Evolutionary conservation across 2,329 filamentous ascomycete genomes (phyloP).

Genomic region (Juglanconis sp.): DNA sequence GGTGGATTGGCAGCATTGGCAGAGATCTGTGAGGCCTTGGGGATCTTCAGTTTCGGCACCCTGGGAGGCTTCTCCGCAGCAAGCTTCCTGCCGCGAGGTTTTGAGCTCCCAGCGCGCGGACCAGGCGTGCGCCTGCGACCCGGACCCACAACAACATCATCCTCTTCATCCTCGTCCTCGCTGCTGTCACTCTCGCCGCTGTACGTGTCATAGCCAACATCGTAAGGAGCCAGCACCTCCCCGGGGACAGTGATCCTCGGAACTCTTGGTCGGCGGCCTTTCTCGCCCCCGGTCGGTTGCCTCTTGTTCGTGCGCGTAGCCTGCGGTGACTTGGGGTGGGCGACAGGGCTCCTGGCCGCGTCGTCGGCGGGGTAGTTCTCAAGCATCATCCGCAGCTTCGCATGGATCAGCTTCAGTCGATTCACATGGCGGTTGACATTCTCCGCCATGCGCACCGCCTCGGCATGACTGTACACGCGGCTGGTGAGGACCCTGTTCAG

Average conservation of each 20-base stretch:
- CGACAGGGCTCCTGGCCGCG: constrained; percentile 50
- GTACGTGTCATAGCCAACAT: constrained; percentile 59
- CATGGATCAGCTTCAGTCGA: constrained; percentile 55
- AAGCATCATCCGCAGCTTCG: constrained; percentile 58
- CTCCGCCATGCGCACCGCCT: constrained; percentile 61
- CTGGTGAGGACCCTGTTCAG: constrained; percentile 53
- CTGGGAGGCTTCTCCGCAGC: constrained; percentile 31
- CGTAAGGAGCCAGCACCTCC: constrained; percentile 63
- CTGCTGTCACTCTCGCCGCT: constrained; percentile 52
- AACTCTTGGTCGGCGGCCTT: constrained; percentile 42
- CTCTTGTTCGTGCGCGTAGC: constrained; percentile 47
- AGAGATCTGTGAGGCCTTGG: constrained; percentile 22
- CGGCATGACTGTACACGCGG: constrained; percentile 57
- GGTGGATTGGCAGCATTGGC: constrained; percentile 1
- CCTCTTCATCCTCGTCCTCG: constrained; percentile 48
- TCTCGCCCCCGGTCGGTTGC: constrained; percentile 37
- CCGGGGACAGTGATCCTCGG: constrained; percentile 64
- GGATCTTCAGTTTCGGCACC: constrained; percentile 38
- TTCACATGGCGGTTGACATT: constrained; percentile 61
- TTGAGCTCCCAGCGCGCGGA: constrained; percentile 28
- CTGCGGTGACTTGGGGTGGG: constrained; percentile 51
- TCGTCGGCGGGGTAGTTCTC: constrained; percentile 55
- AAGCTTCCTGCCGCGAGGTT: constrained; percentile 44
- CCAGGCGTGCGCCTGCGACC: constrained; percentile 31
- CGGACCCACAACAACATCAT: constrained; percentile 39